Evolutionary conservation across 345 rosid genomes (phyloP).

Genomic region (Capsella bursapastoris): DNA sequence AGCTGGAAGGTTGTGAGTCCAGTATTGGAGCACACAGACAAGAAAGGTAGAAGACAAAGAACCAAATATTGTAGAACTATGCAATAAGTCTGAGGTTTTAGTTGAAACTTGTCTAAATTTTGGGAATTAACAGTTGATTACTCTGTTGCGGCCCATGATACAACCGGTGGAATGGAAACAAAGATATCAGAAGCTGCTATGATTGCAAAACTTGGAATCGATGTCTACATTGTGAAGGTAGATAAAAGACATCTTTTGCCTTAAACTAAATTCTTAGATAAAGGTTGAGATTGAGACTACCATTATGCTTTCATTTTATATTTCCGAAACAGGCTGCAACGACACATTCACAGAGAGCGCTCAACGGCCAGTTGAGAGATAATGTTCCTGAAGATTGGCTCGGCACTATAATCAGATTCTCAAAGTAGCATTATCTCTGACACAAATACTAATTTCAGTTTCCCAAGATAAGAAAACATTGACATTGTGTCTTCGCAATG

Average conservation of each 20-base stretch:
- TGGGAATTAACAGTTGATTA: slow-evolving; percentile 60
- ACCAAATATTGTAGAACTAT: neutral
- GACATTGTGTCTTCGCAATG: neutral
- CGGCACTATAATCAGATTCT: slow-evolving; percentile 62
- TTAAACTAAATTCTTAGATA: neutral
- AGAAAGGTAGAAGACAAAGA: slow-evolving; percentile 53
- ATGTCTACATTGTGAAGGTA: slow-evolving; percentile 92
- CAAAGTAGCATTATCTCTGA: slow-evolving; percentile 9
- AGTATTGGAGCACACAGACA: slow-evolving; percentile 42
- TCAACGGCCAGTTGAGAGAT: slow-evolving; percentile 60
- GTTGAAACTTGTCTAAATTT: neutral
- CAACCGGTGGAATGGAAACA: slow-evolving; percentile 93
- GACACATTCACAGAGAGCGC: slow-evolving; percentile 66
- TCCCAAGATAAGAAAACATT: neutral
- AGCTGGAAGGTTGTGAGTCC: slow-evolving; percentile 80
- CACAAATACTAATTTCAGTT: neutral
- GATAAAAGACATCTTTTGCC: neutral
- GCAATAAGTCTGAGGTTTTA: neutral
- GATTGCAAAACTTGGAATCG: slow-evolving; percentile 87
- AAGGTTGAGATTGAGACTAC: neutral
- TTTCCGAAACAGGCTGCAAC: slow-evolving; percentile 68
- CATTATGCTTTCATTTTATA: neutral
- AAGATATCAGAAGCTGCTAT: slow-evolving; percentile 90
- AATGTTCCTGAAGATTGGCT: slow-evolving; percentile 72
- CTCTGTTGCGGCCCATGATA: slow-evolving; percentile 87